phyloP scores from a whole-genome alignment of 805 yeast species.

The Candida broadrunensis region DNA sequence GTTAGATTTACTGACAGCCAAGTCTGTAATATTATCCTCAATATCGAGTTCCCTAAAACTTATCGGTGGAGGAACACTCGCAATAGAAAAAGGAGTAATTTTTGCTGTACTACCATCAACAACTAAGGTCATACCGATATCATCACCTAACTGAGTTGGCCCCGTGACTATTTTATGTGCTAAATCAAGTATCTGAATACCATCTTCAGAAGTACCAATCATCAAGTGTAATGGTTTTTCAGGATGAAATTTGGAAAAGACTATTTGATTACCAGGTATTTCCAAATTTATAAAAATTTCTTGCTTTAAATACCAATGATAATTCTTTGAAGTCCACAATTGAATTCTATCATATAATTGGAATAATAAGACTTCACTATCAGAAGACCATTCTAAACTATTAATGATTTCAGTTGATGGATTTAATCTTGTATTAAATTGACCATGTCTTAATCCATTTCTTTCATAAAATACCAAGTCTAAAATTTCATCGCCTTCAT shows the following conservation, averaged over 20 bases:
- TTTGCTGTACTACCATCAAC: constrained; percentile 71
- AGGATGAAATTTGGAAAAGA: constrained; percentile 75
- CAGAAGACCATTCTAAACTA: constrained; percentile 73
- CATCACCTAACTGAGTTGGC: constrained; percentile 64
- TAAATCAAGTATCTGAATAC: constrained; percentile 64
- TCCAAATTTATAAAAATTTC: constrained; percentile 44
- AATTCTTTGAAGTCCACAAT: constrained; percentile 88
- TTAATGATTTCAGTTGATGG: constrained; percentile 43
- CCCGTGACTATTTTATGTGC: constrained; percentile 64
- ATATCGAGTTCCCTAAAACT: constrained; percentile 64
- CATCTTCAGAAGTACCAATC: constrained; percentile 49
- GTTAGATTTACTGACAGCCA: constrained; percentile 62
- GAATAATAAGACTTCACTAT: constrained; percentile 75
- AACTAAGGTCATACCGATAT: constrained; percentile 76
- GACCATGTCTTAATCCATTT: constrained; percentile 90
- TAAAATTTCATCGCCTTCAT: constrained; percentile 44
- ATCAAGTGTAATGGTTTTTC: constrained; percentile 79
- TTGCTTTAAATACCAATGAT: constrained; percentile 93
- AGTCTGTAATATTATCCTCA: constrained; percentile 52
- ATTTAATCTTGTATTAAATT: constrained; percentile 66
- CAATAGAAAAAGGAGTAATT: constrained; percentile 78
- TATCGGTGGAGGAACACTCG: constrained; percentile 95
- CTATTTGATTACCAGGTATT: constrained; percentile 24
- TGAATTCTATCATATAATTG: constrained; percentile 63
- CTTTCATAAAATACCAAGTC: constrained; percentile 81